Evolutionary conservation across 371 early-diverging fungal species (phyloP).

Genomic region (Parasitella parasitica): DNA sequence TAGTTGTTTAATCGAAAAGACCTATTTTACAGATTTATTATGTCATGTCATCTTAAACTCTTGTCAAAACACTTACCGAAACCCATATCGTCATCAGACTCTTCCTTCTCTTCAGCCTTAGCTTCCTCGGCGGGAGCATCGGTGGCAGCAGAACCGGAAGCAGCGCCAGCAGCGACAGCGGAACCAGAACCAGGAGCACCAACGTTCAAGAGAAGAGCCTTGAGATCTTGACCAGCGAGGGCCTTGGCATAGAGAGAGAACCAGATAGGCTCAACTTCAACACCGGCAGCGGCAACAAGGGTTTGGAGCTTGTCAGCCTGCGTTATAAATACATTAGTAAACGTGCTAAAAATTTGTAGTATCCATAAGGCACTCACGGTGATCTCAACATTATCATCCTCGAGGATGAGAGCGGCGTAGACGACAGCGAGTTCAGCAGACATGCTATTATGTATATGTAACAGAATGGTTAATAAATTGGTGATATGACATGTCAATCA

Average conservation of each 20-base stretch:
- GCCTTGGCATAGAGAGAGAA: slow-evolving; percentile 97
- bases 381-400: slow-evolving; percentile 95
- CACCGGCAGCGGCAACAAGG: slow-evolving; percentile 90
- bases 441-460: slow-evolving; percentile 31
- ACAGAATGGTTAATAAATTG: background rate
- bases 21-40: too few species aligned
- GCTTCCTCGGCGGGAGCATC: slow-evolving; percentile 64
- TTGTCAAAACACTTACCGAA: slow-evolving; percentile 66
- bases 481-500: background rate
- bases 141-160: slow-evolving; percentile 52
- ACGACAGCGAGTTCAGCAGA: slow-evolving; percentile 89
- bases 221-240: slow-evolving; percentile 91
- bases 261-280: slow-evolving; percentile 96
- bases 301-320: slow-evolving; percentile 95
- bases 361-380: too few species aligned
- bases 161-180: slow-evolving; percentile 58
- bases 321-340: too few species aligned
- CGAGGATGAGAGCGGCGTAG: slow-evolving; percentile 97
- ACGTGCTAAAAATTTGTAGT: too few species aligned
- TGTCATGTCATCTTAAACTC: too few species aligned
- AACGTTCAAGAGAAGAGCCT: slow-evolving; percentile 89
- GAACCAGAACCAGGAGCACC: slow-evolving; percentile 82
- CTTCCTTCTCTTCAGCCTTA: slow-evolving; percentile 77
- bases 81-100: slow-evolving; percentile 95
- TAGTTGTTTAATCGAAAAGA: slow-evolving; percentile 13